Percentiles rank a stretch among this genome's conserved stretches.
Conservation (phyloP, 495 filamentous ascomycete species). For the Terfezia boudieri region DNA sequence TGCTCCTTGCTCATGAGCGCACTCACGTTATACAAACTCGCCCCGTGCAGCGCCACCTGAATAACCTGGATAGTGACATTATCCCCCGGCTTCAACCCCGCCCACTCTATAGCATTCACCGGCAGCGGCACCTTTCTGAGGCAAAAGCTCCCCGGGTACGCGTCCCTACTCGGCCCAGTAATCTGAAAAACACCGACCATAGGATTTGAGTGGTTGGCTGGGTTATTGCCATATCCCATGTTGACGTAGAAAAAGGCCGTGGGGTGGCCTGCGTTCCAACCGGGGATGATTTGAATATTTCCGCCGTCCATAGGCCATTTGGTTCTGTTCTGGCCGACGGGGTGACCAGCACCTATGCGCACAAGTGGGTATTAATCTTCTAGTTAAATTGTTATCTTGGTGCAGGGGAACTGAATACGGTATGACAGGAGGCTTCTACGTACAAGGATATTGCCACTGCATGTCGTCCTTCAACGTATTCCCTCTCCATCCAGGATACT, state of each 20-base stretch:
- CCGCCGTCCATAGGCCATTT: constrained; percentile 79
- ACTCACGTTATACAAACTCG: constrained; percentile 74
- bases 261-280: constrained; percentile 85
- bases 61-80: constrained; percentile 90
- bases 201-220: constrained; percentile 69
- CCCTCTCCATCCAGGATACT: constrained; percentile 85
- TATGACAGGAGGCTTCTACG: constrained; percentile 19
- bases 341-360: constrained; percentile 59
- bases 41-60: constrained; percentile 74
- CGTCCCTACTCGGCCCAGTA: constrained; percentile 53
- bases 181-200: constrained; percentile 76
- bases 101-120: constrained; percentile 28
- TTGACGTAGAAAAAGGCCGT: constrained; percentile 85
- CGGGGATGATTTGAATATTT: constrained; percentile 61
- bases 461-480: constrained; percentile 84
- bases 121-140: constrained; percentile 80
- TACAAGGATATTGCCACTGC: constrained; percentile 98
- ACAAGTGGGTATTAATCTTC: neutral
- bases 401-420: neutral
- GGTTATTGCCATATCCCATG: constrained; percentile 61
- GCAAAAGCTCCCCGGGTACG: constrained; percentile 74
- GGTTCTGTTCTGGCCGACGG: constrained; percentile 58
- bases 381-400: neutral
- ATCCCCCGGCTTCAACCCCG: constrained; percentile 45
- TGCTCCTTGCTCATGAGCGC: neutral